These are phyloP conservation scores for Arabis hirsuta DNA, from an alignment of 345 rosid genomes.

Conservation along the genomic window DNA sequence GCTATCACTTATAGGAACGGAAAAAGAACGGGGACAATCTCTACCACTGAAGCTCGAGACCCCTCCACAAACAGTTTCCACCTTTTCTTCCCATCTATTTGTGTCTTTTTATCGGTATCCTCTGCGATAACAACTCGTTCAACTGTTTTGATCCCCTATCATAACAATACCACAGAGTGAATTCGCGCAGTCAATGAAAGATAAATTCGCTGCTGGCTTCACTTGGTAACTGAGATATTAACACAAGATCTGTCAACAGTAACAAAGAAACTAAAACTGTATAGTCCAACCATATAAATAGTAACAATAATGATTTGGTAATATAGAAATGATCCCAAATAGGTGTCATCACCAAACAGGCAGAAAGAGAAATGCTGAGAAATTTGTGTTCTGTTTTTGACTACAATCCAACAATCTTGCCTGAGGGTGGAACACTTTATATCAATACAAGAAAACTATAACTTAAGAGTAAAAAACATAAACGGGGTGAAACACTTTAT, in stretches of 20 bases:
- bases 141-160: slow-evolving; percentile 89
- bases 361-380: neutral
- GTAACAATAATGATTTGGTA: neutral
- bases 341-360: neutral
- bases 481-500: too few relatives aligned
- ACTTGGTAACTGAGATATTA: slow-evolving; percentile 47
- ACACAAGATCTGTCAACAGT: slow-evolving; percentile 27
- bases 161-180: slow-evolving; percentile 36
- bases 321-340: neutral
- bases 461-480: too few relatives aligned
- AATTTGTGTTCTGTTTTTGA: neutral
- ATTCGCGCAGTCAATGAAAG: slow-evolving; percentile 12
- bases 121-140: slow-evolving; percentile 81
- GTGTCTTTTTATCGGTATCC: slow-evolving; percentile 53
- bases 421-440: neutral
- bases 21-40: slow-evolving; percentile 14
- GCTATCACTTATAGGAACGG: slow-evolving; percentile 14
- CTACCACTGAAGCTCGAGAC: slow-evolving; percentile 39
- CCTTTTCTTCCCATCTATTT: slow-evolving; percentile 48
- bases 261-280: neutral
- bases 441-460: neutral
- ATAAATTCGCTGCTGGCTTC: slow-evolving; percentile 40
- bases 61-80: slow-evolving; percentile 87
- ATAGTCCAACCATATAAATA: neutral
- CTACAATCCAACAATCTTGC: neutral